These are phyloP conservation scores for Nadsonia commutata DNA, from an alignment of 1,139 yeast genomes.

Conservation along the genomic window DNA sequence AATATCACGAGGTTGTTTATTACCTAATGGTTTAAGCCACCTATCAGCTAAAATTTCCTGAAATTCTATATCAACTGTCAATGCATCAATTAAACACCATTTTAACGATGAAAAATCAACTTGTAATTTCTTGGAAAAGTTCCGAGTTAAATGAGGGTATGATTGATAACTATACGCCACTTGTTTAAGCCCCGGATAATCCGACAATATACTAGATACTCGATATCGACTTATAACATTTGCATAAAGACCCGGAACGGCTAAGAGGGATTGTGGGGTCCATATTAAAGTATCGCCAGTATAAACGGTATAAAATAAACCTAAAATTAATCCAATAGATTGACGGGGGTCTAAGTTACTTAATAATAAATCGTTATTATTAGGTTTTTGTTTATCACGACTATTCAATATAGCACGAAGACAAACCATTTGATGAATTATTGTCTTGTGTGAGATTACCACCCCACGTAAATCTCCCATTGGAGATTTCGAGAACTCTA, in stretches of 20 bases:
- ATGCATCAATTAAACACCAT: conserved; percentile 83
- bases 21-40: conserved; percentile 84
- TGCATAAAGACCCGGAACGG: conserved; percentile 79
- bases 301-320: conserved; percentile 66
- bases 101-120: conserved; percentile 70
- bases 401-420: conserved; percentile 44
- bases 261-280: conserved; percentile 64
- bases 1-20: conserved; percentile 58
- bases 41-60: conserved; percentile 82
- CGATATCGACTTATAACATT: conserved; percentile 55
- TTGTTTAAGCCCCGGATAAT: conserved; percentile 79
- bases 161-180: conserved; percentile 90
- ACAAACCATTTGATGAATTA: conserved; percentile 77
- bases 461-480: conserved; percentile 89
- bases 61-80: conserved; percentile 91
- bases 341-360: conserved; percentile 78
- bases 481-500: conserved; percentile 83
- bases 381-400: conserved; percentile 13
- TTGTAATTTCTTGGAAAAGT: conserved; percentile 58
- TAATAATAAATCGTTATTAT: conserved; percentile 23
- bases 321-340: conserved; percentile 75
- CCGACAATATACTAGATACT: conserved; percentile 66
- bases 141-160: conserved; percentile 73
- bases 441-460: conserved; percentile 77
- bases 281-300: conserved; percentile 74